Base-by-base conservation (phyloP, 2,329 filamentous ascomycete genomes). In the Exophiala lecanii-corni region DNA sequence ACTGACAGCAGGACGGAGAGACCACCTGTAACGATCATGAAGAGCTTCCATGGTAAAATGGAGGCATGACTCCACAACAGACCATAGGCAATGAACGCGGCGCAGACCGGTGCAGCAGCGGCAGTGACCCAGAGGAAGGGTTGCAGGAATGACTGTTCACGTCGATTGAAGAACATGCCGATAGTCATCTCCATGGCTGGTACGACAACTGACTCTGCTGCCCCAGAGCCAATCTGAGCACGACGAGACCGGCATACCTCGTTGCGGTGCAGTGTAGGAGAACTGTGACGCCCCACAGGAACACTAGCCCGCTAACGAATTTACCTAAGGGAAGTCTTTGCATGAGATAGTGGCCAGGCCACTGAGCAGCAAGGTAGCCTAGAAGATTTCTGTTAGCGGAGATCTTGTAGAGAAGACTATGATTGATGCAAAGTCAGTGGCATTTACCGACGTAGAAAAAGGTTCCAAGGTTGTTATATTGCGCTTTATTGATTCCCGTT, bases 191-290 rank as follows among this genome's bases (percentile, higher is more conserved):
- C 54, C 17, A 79, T 74, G 0, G 68, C 70, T 0, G 77, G 77
- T 0, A 70, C 71, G 35, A 78, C 70, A 2, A 69, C 72, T 1
- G 76, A 74, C 56, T 81, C 76, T 1, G 71, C 71, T 9, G 73
- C 65, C 77, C 77, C 0, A 79, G 65, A 2, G 79, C 59, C 53
- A 79, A 73, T 0, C 77, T 68, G 6, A 72, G 63, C 0, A 66
- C 59, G 12, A 78, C 57, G 1, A 81, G 63, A 0, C 72, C 72
- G 2, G 62, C 69, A 39, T 71, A 78, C 9, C 36, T 40, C 15
- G 49, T 64, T 69, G 25, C 42, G 18, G 31, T 36, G 36, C 42
- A 67, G 43, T 69, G 66, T 1, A 69, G 55, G 16, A 68, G 57
- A n/a, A 68, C 53, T 2, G 64, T 59, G 6, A 56, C 50, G 5